Percentiles rank a stretch among this genome's conserved stretches.
These are phyloP conservation scores for Dictyostelium capitatum DNA, from an alignment of 78 protist genomes.

Conservation along the genomic window DNA sequence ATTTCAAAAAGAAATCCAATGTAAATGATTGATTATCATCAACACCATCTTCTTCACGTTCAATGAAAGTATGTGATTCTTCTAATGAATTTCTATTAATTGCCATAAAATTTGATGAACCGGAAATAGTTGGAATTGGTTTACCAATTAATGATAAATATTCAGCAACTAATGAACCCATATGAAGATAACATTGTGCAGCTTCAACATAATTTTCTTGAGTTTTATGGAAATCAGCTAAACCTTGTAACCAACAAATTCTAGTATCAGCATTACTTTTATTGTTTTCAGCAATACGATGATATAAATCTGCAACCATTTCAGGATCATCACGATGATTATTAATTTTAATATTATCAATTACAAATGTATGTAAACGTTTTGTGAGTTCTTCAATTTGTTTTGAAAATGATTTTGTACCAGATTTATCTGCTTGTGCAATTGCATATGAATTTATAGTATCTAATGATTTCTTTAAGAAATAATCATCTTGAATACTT, in stretches of 20 bases:
- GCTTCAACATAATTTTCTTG: slow-evolving; percentile 74
- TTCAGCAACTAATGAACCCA: slow-evolving; percentile 74
- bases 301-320: slow-evolving; percentile 74
- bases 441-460: slow-evolving; percentile 48
- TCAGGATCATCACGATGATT: slow-evolving; percentile 83
- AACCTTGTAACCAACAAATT: slow-evolving; percentile 63
- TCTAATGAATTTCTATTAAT: slow-evolving; percentile 62
- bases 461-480: slow-evolving; percentile 44
- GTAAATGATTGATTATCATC: slow-evolving; percentile 43
- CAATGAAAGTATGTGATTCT: slow-evolving; percentile 47
- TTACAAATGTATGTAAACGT: slow-evolving; percentile 76
- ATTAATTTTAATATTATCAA: slow-evolving; percentile 73
- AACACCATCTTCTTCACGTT: slow-evolving; percentile 68
- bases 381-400: slow-evolving; percentile 82
- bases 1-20: slow-evolving; percentile 23
- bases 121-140: slow-evolving; percentile 61
- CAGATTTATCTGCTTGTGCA: slow-evolving; percentile 58
- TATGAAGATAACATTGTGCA: slow-evolving; percentile 72
- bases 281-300: slow-evolving; percentile 72
- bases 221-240: slow-evolving; percentile 65
- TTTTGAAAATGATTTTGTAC: slow-evolving; percentile 58
- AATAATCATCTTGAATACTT: slow-evolving; percentile 55
- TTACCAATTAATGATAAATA: slow-evolving; percentile 40
- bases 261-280: slow-evolving; percentile 63
- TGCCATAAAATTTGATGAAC: slow-evolving; percentile 12